Evolutionary conservation across 2,329 filamentous ascomycete genomes (phyloP), one percentile per base, ranked within the genome.

Genomic region (Arthrobotrys conoides): DNA sequence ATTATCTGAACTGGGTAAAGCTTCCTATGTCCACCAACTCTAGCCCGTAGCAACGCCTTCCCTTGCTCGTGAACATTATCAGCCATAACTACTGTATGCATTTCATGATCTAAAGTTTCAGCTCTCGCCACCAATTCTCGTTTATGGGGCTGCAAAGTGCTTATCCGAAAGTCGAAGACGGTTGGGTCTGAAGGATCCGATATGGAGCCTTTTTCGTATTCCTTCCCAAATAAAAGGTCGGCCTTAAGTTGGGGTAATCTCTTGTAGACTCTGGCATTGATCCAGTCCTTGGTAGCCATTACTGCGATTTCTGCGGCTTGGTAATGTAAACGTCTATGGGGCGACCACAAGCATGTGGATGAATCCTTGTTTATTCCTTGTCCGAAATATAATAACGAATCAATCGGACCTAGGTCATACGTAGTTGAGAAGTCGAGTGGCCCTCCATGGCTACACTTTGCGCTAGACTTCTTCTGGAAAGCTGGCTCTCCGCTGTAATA

Each of bases 331-430:
- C 48, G 9, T 2, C 30, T 27, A 27, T 79, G 75, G 6, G 69
- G 75, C 9, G 63, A 64, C 1, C 69, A 59, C 18, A 33, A 20
- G n/a, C 75, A 79, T 12, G 53, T 65, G 1, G 55, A 38, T 5
- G 68, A 65, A 27, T 79, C 69, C 24, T 79, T 79, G 48, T 79
- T 79, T 65, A 79, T 79, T 4, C 76, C 76, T 38, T 79, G 76
- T 22, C 68, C 63, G 20, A 69, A 41, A 12, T 33, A 51, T 5
- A 51, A 2, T 24, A 51, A 5, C 1, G 2, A 9, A 3, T 51
- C 48, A 2, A 22, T 12, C 1, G 12, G 0, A 16, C 16, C 22
- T 20, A 51, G 22, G 12, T 24, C 48, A 51, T 51, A 22, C 1
- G 10, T 24, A 24, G 48, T 36, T 12, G 69, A 69, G 3, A 33